Base-by-base conservation (phyloP, 164 flowering plant genomes). In the Vitis rupestris region DNA sequence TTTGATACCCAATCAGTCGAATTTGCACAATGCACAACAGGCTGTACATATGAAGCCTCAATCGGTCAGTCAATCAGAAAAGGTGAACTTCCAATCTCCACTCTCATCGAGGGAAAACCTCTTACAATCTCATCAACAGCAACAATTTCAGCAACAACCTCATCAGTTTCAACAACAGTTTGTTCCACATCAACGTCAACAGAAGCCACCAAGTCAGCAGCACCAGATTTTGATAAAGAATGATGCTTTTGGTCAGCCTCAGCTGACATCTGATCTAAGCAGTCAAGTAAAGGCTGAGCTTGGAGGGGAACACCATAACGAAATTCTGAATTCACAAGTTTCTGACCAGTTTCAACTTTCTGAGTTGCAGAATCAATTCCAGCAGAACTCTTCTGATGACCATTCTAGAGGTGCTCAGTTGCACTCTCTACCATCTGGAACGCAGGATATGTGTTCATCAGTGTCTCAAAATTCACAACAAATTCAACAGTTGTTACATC, bases 281-380 rank as follows among this genome's bases (percentile, higher is more conserved):
- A 74, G 68, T 72, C 91, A 83, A 68, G 76, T 81, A 30, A 84
- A 87, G 72, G 64, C 75, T 61, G 97, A 88, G 71, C 83, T 79
- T 72, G 83, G 80, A 64, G 67, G 75, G 52, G 94, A 84, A 65
- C 78, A 74, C 59, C 82, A 67, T 61, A 75, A 67, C 72, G 91
- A 84, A 70, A 75, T 66, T 74, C 31, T 86, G 67, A 86, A 76
- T 12, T 71, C 87, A 17, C 91, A 84, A 64, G 73, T 73, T 63
- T 55, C 88, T 47, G 91, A 86, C 55, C 87, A 82, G 2, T 88
- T 82, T 65, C 90, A 85, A 27, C 76, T 83, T 64, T 44, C 97
- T 68, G 90, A 86, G 67, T 55, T 83, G 55, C 90, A 88, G 71
- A 81, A 80, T 63, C 94, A 91, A 57, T 86, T 83, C 64, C 88